Conservation (phyloP, 805 yeast species). For the Hemisphaericaspora nanyangensis region DNA sequence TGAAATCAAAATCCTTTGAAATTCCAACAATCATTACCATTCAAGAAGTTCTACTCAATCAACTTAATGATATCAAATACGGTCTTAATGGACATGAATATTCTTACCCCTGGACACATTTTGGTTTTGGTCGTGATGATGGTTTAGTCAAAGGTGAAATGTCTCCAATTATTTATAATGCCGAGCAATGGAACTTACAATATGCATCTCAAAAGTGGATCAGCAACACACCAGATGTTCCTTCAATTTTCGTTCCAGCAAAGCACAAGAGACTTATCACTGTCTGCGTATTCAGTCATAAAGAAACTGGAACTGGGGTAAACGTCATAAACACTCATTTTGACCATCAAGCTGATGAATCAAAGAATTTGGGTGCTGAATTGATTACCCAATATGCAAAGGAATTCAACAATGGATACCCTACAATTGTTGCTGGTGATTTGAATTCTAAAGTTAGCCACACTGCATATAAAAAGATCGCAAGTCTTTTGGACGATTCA, state of each 20-base stretch:
- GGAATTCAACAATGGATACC: slow-evolving; percentile 14
- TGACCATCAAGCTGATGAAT: slow-evolving; percentile 33
- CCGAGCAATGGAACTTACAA: slow-evolving; percentile 20
- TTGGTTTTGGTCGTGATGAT: slow-evolving; percentile 29
- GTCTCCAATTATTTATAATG: slow-evolving; percentile 23
- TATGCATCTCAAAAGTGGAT: slow-evolving; percentile 22
- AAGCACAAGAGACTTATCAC: slow-evolving; percentile 37
- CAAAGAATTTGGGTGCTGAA: slow-evolving; percentile 40
- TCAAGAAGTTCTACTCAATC: slow-evolving; percentile 36
- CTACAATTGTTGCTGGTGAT: slow-evolving; percentile 46
- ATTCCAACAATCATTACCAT: slow-evolving; percentile 31
- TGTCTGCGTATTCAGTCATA: slow-evolving; percentile 25
- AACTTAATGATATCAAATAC: slow-evolving; percentile 26
- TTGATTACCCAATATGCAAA: slow-evolving; percentile 38
- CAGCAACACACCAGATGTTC: slow-evolving; percentile 20
- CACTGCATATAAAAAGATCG: slow-evolving; percentile 24
- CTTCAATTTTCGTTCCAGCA: slow-evolving; percentile 46
- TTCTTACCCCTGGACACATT: slow-evolving; percentile 19
- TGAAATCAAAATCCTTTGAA: not conserved
- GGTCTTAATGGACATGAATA: slow-evolving; percentile 19
- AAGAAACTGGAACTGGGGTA: slow-evolving; percentile 17
- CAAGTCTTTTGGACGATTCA: slow-evolving; percentile 12
- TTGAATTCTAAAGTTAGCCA: slow-evolving; percentile 40
- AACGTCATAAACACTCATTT: slow-evolving; percentile 38
- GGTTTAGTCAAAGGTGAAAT: slow-evolving; percentile 25